Percentiles rank a stretch among this genome's conserved stretches.
Evolutionary conservation across 2,329 filamentous ascomycete species (phyloP).

Genomic region (Aspergillus sp.): DNA sequence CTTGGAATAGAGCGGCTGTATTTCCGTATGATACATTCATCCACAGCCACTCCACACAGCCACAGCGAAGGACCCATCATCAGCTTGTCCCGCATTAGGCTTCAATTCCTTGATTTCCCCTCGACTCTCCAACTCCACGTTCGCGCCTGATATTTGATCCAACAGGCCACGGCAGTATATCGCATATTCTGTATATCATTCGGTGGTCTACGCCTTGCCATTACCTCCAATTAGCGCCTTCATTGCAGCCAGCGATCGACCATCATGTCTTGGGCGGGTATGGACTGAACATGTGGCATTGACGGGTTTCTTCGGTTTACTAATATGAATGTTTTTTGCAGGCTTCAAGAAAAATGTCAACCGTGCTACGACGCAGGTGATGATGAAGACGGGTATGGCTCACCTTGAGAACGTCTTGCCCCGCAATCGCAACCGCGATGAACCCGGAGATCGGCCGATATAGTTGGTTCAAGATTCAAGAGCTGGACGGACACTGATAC

Average conservation of each 20-base stretch:
- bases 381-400: conserved; percentile 92
- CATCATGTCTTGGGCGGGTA: conserved; percentile 75
- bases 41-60: conserved; percentile 13
- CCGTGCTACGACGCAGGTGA: conserved; percentile 98
- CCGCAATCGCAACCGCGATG: conserved; percentile 16
- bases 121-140: conserved; percentile 7
- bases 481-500: conserved; percentile 7
- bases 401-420: conserved; percentile 24
- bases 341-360: conserved; percentile 97
- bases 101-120: conserved; percentile 17
- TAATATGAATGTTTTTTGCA: conserved; percentile 39
- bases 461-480: neutral
- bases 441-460: conserved; percentile 6
- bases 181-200: neutral
- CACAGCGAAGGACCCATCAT: conserved; percentile 18
- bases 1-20: neutral
- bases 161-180: neutral
- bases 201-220: neutral
- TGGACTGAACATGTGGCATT: conserved; percentile 15
- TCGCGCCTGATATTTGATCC: neutral
- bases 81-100: conserved; percentile 23
- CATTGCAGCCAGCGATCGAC: conserved; percentile 26
- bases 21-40: conserved; percentile 9
- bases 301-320: neutral
- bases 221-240: neutral